Percentiles rank a stretch among this genome's conserved stretches.
These are phyloP conservation scores for Pugionium cornutum DNA, from an alignment of 345 rosid species.

Conservation along the genomic window DNA sequence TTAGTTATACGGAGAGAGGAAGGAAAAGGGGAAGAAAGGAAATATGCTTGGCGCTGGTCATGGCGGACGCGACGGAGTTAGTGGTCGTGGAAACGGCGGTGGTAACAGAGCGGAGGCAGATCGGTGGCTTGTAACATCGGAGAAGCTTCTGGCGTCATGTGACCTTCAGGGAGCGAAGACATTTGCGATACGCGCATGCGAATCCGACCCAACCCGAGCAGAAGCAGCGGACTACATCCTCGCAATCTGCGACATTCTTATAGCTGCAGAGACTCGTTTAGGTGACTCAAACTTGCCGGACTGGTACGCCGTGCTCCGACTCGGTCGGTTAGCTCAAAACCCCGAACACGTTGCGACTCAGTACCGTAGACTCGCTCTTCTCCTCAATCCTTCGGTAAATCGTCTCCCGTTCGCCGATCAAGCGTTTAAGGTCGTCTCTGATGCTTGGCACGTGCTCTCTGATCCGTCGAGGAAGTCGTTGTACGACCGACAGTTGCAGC, in stretches of 20 bases:
- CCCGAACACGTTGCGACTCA: conserved; percentile 75
- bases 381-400: conserved; percentile 66
- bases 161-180: conserved; percentile 78
- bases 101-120: conserved; percentile 65
- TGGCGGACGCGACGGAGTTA: conserved; percentile 26
- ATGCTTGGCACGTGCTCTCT: conserved; percentile 84
- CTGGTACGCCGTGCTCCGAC: conserved; percentile 84
- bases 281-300: conserved; percentile 50
- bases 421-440: conserved; percentile 67
- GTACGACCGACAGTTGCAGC: conserved; percentile 69
- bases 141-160: conserved; percentile 71
- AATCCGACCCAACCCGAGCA: conserved; percentile 62
- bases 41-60: conserved; percentile 27
- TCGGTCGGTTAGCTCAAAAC: conserved; percentile 60
- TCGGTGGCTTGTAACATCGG: conserved; percentile 82
- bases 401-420: conserved; percentile 72
- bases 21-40: not conserved
- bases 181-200: conserved; percentile 84
- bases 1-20: not conserved
- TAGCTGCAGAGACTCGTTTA: conserved; percentile 54
- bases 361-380: conserved; percentile 74
- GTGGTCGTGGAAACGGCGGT: conserved; percentile 42
- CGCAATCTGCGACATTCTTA: conserved; percentile 74
- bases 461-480: conserved; percentile 61
- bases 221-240: conserved; percentile 68